A percentile compares a stretch with the other conserved stretches of the same genome.
phyloP scores from a whole-genome alignment of 345 rosid genomes.

The Kernera saxatilis region DNA sequence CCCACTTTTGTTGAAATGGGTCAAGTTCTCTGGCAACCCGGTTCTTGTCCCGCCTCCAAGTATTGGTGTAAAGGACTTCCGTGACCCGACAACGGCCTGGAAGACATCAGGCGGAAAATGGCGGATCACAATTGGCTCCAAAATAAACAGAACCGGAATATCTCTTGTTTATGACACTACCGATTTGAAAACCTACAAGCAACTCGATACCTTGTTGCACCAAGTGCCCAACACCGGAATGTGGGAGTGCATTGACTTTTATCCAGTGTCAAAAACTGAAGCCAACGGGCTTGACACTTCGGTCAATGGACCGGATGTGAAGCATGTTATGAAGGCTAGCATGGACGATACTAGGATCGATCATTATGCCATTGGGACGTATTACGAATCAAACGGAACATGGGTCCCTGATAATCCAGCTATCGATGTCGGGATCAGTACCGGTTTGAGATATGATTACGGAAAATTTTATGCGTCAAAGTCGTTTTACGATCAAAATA shows the following conservation, averaged over 20 bases:
- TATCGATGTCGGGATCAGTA: constrained; percentile 17
- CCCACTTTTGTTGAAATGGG: constrained; percentile 68
- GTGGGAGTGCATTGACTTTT: constrained; percentile 61
- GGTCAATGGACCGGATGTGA: constrained; percentile 20
- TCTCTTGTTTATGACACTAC: constrained; percentile 69
- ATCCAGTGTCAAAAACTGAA: constrained; percentile 17
- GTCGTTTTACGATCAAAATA: constrained; percentile 29
- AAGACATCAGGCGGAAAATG: constrained; percentile 64
- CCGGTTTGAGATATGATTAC: constrained; percentile 21
- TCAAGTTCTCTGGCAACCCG: constrained; percentile 64
- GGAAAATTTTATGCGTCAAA: constrained; percentile 31
- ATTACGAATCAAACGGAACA: neutral
- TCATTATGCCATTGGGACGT: constrained; percentile 26
- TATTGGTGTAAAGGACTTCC: constrained; percentile 58
- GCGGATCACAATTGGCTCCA: constrained; percentile 73
- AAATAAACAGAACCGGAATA: constrained; percentile 57
- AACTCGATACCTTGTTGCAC: constrained; percentile 39
- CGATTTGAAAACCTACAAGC: constrained; percentile 51
- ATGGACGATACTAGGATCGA: constrained; percentile 29
- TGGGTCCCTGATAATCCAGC: constrained; percentile 26
- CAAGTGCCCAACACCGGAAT: constrained; percentile 71
- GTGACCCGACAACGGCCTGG: constrained; percentile 97
- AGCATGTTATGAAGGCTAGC: constrained; percentile 28
- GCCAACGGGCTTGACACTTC: constrained; percentile 26
- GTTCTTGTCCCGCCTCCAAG: constrained; percentile 71